These are phyloP conservation scores for Phytophthora citricola DNA, from an alignment of 352 stramenopile species.

Conservation along the genomic window DNA sequence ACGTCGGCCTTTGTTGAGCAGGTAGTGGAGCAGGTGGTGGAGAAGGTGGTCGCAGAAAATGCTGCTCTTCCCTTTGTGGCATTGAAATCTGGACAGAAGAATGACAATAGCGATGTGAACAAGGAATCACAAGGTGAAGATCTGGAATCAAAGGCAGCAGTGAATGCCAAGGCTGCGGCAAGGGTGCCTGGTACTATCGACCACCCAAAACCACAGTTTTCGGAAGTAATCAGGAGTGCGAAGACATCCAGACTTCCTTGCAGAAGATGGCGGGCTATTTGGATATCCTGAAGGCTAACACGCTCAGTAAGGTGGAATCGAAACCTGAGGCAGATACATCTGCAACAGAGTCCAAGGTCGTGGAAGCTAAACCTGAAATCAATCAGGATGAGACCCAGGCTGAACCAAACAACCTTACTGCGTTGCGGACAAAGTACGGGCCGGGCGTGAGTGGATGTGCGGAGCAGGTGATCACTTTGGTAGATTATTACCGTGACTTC, in stretches of 20 bases:
- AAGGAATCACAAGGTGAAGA: slow-evolving; percentile 4
- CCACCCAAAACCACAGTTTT: slow-evolving; percentile 33
- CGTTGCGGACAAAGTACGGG: slow-evolving; percentile 74
- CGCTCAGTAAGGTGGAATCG: not conserved
- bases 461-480: slow-evolving; percentile 80
- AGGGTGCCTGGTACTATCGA: not conserved
- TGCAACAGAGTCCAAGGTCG: slow-evolving; percentile 8
- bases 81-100: too few species aligned
- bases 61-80: not conserved
- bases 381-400: slow-evolving; percentile 2
- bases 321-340: not conserved
- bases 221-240: slow-evolving; percentile 42
- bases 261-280: slow-evolving; percentile 39
- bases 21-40: slow-evolving; percentile 11
- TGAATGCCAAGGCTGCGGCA: not conserved
- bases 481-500: slow-evolving; percentile 87
- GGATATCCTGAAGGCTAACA: slow-evolving; percentile 21
- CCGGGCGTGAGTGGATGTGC: slow-evolving; percentile 59
- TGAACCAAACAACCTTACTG: slow-evolving; percentile 25
- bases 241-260: slow-evolving; percentile 65
- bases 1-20: slow-evolving; percentile 30
- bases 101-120: slow-evolving; percentile 1
- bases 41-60: slow-evolving; percentile 9
- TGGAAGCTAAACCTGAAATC: not conserved
- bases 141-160: not conserved